phyloP scores from a whole-genome alignment of 805 yeast genomes.

The Suhomyces emberorum region DNA sequence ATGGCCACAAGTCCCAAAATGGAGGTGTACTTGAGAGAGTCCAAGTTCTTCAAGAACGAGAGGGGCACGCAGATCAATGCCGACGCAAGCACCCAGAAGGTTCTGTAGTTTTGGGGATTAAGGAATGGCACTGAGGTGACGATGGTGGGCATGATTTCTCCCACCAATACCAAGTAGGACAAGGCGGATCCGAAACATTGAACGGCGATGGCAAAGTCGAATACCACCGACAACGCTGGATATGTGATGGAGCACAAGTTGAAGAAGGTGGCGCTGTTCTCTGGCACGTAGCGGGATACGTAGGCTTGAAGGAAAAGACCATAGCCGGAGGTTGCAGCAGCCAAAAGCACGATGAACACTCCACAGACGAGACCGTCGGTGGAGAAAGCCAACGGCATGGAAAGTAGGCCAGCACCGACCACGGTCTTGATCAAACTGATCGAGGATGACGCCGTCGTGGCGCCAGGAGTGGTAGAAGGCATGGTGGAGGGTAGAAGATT shows the following conservation, averaged over 20 bases:
- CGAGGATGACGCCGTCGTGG: conserved; percentile 56
- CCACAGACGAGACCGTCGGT: conserved; percentile 48
- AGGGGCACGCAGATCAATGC: conserved; percentile 50
- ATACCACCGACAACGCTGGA: conserved; percentile 57
- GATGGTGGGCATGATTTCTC: conserved; percentile 67
- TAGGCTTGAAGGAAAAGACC: conserved; percentile 64
- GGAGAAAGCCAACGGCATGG: conserved; percentile 67
- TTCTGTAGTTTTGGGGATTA: conserved; percentile 30
- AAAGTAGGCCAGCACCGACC: conserved; percentile 65
- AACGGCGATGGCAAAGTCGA: conserved; percentile 66
- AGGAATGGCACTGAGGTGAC: conserved; percentile 23
- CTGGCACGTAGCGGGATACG: conserved; percentile 48
- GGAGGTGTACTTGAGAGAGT: conserved; percentile 83
- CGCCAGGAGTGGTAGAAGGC: conserved; percentile 27
- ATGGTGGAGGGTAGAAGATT: too few relatives aligned
- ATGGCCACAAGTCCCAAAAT: conserved; percentile 79
- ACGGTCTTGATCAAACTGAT: conserved; percentile 56
- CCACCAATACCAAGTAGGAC: conserved; percentile 65
- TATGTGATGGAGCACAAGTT: conserved; percentile 58
- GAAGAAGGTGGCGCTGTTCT: conserved; percentile 68
- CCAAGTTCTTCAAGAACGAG: conserved; percentile 70
- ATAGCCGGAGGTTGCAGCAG: conserved; percentile 63
- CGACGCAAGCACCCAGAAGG: conserved; percentile 60
- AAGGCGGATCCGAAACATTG: conserved; percentile 72
- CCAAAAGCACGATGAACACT: conserved; percentile 48